phyloP scores from a whole-genome alignment of 805 yeast genomes.

The Saccharomycopsis guyanensis region DNA sequence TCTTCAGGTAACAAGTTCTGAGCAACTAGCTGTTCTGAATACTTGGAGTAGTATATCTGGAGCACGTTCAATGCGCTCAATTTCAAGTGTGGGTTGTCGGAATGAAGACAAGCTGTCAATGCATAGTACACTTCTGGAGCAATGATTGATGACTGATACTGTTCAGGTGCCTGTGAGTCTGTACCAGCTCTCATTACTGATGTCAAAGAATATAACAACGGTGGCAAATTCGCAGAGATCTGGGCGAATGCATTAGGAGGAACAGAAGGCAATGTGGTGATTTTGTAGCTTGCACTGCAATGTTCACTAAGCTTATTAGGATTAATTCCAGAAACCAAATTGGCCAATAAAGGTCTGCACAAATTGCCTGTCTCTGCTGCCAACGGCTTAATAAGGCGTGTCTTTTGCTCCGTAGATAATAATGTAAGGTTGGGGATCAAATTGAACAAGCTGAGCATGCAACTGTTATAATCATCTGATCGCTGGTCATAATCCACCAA shows the following conservation, averaged over 20 bases:
- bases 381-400: not conserved
- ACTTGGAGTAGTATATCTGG: constrained; percentile 3
- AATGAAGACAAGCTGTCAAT: constrained; percentile 9
- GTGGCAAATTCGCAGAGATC: constrained; percentile 7
- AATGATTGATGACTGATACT: not conserved
- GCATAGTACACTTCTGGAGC: constrained; percentile 13
- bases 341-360: not conserved
- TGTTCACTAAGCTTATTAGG: constrained; percentile 1
- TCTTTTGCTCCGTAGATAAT: not conserved
- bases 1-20: not conserved
- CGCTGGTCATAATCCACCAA: not conserved
- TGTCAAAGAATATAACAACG: constrained; percentile 13
- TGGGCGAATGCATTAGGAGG: constrained; percentile 3
- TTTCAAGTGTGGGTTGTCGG: constrained; percentile 10
- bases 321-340: too few species aligned
- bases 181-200: constrained; percentile 4
- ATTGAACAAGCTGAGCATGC: constrained; percentile 1
- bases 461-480: not conserved
- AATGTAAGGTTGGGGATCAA: not conserved
- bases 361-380: not conserved
- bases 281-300: not conserved
- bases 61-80: constrained; percentile 9
- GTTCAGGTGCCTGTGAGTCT: too few species aligned
- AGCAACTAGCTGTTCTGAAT: not conserved
- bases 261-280: not conserved